Percentiles rank a stretch among this genome's conserved stretches.
These are phyloP conservation scores for Lagenidium sp. DNA, from an alignment of 352 stramenopile genomes.

Conservation along the genomic window DNA sequence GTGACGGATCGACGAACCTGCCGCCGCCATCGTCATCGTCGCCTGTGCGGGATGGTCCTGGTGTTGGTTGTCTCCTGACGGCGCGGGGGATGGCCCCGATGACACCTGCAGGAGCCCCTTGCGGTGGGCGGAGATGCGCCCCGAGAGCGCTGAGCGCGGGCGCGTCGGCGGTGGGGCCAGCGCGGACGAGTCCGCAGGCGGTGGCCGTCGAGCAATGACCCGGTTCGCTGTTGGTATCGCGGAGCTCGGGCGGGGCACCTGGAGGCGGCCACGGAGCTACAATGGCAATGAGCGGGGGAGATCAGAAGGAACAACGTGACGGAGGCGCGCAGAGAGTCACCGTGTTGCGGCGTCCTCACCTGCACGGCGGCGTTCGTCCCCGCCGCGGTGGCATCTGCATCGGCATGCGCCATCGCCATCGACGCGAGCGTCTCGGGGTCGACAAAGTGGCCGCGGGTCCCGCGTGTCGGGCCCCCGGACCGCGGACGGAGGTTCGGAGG, in stretches of 20 bases:
- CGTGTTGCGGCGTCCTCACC: neutral
- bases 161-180: no score
- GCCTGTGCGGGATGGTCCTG: no score
- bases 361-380: neutral
- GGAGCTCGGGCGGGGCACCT: slow-evolving; percentile 29
- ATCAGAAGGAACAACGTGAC: neutral
- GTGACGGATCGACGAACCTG: no score
- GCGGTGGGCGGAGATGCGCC: no score
- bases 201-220: neutral
- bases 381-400: slow-evolving; percentile 1
- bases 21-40: no score
- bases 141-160: no score
- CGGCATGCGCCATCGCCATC: slow-evolving; percentile 5
- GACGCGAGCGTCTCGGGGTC: slow-evolving; percentile 12
- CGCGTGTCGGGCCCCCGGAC: slow-evolving; percentile 18
- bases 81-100: no score
- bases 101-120: no score
- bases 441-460: slow-evolving; percentile 8
- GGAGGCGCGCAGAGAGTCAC: neutral
- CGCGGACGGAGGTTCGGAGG: slow-evolving; percentile 39
- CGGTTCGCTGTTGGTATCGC: slow-evolving; percentile 1
- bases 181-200: neutral
- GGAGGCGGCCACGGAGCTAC: slow-evolving; percentile 42
- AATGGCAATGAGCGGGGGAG: neutral
- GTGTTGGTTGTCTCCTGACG: no score